phyloP scores from a whole-genome alignment of 164 flowering plant genomes.

The Annona squamosa region DNA sequence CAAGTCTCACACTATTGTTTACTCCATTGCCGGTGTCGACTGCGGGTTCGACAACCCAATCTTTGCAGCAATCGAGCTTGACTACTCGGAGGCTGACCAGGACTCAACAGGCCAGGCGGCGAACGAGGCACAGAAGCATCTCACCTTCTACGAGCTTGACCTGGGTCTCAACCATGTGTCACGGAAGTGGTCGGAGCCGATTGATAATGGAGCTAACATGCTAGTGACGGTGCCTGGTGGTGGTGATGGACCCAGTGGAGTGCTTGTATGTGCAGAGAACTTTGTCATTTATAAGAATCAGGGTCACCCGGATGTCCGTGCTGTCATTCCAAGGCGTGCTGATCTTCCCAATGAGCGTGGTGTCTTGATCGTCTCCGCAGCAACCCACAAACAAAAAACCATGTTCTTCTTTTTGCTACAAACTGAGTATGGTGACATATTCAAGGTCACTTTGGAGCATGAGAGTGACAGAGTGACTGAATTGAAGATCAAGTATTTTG shows the following conservation, averaged over 20 bases:
- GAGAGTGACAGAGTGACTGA: constrained; percentile 70
- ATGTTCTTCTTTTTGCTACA: constrained; percentile 94
- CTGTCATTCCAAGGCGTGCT: constrained; percentile 86
- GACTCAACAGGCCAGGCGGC: constrained; percentile 91
- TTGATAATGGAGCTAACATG: constrained; percentile 96
- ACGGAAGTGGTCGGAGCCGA: constrained; percentile 91
- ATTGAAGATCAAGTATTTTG: constrained; percentile 91
- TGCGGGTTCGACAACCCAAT: constrained; percentile 96
- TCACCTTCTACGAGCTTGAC: constrained; percentile 94
- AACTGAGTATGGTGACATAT: constrained; percentile 94
- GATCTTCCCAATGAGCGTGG: constrained; percentile 97
- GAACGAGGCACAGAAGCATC: constrained; percentile 84
- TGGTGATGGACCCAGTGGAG: constrained; percentile 97
- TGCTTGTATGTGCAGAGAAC: constrained; percentile 95
- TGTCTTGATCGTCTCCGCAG: constrained; percentile 84
- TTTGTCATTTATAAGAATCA: constrained; percentile 97
- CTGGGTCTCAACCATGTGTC: constrained; percentile 94
- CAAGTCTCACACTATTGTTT: constrained; percentile 75
- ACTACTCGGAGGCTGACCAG: constrained; percentile 94
- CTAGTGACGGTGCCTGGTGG: constrained; percentile 97
- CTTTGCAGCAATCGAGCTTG: constrained; percentile 95
- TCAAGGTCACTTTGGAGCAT: constrained; percentile 82
- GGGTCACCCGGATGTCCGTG: constrained; percentile 89
- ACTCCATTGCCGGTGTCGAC: constrained; percentile 82
- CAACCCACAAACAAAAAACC: constrained; percentile 75